Base-by-base conservation (phyloP, 177 flowering plant genomes). In the Vitis hybrid region DNA sequence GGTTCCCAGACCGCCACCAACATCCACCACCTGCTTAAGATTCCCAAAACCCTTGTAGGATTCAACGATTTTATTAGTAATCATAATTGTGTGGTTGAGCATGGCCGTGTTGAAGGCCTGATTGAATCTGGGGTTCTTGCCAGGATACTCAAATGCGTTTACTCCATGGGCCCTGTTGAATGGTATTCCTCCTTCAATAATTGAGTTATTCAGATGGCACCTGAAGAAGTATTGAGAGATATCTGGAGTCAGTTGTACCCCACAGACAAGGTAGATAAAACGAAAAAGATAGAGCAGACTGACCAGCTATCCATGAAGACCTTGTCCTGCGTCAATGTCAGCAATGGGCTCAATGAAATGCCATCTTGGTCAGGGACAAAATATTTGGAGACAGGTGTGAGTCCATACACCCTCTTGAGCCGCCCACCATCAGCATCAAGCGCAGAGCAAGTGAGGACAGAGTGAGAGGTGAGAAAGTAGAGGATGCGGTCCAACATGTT, bases 281-380 rank as follows among this genome's bases (percentile, higher is more conserved):
- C 7, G 45, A 34, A 34, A 34, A 5, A 34, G 45, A 34, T 5
- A 19, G 51, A 12, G 15, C n/a, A 17, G 52, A 63, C 34, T 23
- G 34, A 82, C 86, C 83, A 82, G 72, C 76, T 80, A 9, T 70
- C 62, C 6, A 78, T 13, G 69, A 78, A 72, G 68, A 76, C 72
- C 45, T 70, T 74, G 45, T 78, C 83, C 15, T 68, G 78, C 4
- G 48, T 4, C 69, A 78, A 32, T 19, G 50, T 50, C 67, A 78
- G 2, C 1, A 63, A 15, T 6, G 78, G 76, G 0, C 55, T 68
- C 1, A 80, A 50, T 1, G 85, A 80, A 0, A 68, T 70, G 1
- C 80, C 85, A 56, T 74, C 60, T 70, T 73, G 64, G 23, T 82
- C 55, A 1, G 8, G 64, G 23, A 76, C 70, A 12, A 73, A 80